phyloP scores from a whole-genome alignment of 2,329 filamentous ascomycete genomes.

The Apiospora rasikravindrae region DNA sequence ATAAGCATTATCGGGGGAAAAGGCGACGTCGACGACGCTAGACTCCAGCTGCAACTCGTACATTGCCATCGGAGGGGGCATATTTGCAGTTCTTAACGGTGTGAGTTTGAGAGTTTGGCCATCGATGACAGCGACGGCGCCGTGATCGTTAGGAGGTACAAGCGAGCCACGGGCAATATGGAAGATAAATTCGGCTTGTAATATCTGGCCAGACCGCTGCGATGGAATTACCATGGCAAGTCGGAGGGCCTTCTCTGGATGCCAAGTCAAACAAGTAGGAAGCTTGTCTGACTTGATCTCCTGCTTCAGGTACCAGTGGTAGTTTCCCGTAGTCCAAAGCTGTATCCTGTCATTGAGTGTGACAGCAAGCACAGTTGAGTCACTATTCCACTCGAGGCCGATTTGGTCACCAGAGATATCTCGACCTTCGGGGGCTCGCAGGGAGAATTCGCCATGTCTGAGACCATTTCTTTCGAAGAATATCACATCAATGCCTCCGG shows the following conservation, averaged over 20 bases:
- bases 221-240: constrained; percentile 59
- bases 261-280: constrained; percentile 66
- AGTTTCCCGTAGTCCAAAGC: constrained; percentile 96
- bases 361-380: constrained; percentile 91
- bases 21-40: constrained; percentile 74
- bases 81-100: constrained; percentile 79
- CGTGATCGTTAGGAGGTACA: constrained; percentile 74
- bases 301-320: constrained; percentile 97
- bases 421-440: constrained; percentile 68
- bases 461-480: constrained; percentile 99
- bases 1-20: constrained; percentile 67
- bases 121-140: constrained; percentile 83
- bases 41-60: constrained; percentile 70
- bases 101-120: constrained; percentile 82
- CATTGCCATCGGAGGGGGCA: constrained; percentile 92
- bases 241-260: constrained; percentile 81
- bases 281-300: constrained; percentile 63
- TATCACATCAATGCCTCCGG: constrained; percentile 76
- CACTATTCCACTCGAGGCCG: constrained; percentile 82
- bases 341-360: constrained; percentile 77
- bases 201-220: constrained; percentile 48
- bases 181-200: constrained; percentile 71
- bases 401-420: constrained; percentile 63
- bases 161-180: constrained; percentile 72
- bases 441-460: constrained; percentile 90